These are phyloP conservation scores for Euphorbia tirucalli DNA, from an alignment of 345 rosid species.

Conservation along the genomic window DNA sequence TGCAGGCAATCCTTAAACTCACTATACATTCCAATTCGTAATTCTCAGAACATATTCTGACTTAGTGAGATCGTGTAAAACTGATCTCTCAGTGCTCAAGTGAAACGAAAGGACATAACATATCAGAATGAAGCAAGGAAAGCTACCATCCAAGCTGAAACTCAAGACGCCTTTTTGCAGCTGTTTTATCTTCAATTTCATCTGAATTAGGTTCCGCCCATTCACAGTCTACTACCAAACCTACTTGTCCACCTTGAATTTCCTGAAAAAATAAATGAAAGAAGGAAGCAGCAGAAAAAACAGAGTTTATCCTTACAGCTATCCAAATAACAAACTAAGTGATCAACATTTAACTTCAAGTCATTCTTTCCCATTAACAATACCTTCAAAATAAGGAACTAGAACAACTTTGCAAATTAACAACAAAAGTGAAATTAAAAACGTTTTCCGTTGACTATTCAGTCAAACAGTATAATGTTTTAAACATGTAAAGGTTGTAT, in stretches of 20 bases:
- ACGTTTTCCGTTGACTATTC: neutral
- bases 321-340: neutral
- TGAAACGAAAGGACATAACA: neutral
- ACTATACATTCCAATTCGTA: neutral
- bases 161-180: slow-evolving; percentile 26
- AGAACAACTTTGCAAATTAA: too few species aligned
- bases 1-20: neutral
- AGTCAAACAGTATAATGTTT: neutral
- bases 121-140: neutral
- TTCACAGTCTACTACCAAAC: slow-evolving; percentile 31
- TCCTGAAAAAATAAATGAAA: slow-evolving; percentile 19
- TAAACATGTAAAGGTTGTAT: neutral
- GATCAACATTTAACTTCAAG: neutral
- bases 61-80: neutral
- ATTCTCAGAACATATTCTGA: neutral
- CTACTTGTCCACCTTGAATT: slow-evolving; percentile 27
- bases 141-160: slow-evolving; percentile 34
- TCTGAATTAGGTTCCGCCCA: slow-evolving; percentile 30
- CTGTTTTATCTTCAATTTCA: slow-evolving; percentile 22
- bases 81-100: neutral
- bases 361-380: neutral
- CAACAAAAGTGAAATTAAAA: neutral
- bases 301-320: neutral
- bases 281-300: slow-evolving; percentile 2
- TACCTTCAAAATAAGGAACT: too few species aligned